Conservation (phyloP, 2,329 filamentous ascomycete genomes). For the Botrytis aclada region DNA sequence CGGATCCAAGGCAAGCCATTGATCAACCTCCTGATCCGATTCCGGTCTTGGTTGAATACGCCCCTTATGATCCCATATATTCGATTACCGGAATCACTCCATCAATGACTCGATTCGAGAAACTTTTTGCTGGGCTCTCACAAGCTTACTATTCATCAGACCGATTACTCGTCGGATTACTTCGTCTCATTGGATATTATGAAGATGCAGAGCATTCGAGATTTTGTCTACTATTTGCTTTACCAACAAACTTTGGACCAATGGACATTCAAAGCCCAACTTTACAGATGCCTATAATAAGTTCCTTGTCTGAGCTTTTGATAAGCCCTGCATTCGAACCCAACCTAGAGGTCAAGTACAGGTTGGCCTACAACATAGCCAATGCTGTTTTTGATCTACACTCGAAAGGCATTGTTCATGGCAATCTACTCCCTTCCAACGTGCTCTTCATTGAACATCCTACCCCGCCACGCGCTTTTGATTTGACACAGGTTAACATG, state of each 20-base stretch:
- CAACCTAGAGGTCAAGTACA: slow-evolving; percentile 71
- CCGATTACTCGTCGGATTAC: slow-evolving; percentile 58
- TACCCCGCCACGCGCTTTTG: slow-evolving; percentile 26
- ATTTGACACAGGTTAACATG: slow-evolving; percentile 51
- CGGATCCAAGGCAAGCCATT: slow-evolving; percentile 28
- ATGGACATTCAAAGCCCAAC: slow-evolving; percentile 51
- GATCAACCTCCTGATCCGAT: slow-evolving; percentile 29
- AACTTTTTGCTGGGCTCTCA: slow-evolving; percentile 54
- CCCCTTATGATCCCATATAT: slow-evolving; percentile 60
- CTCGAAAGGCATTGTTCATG: slow-evolving; percentile 64
- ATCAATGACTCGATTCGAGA: slow-evolving; percentile 63
- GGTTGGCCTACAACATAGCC: slow-evolving; percentile 68
- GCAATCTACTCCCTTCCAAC: slow-evolving; percentile 64
- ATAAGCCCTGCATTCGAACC: slow-evolving; percentile 54
- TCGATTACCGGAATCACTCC: slow-evolving; percentile 61
- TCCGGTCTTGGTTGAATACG: slow-evolving; percentile 69
- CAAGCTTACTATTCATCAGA: slow-evolving; percentile 43
- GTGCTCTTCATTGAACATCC: slow-evolving; percentile 58
- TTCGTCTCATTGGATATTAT: slow-evolving; percentile 65
- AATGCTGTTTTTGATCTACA: slow-evolving; percentile 74
- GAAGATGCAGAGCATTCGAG: slow-evolving; percentile 69
- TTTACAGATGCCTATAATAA: slow-evolving; percentile 39
- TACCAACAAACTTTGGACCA: slow-evolving; percentile 63
- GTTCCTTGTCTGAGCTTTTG: slow-evolving; percentile 54
- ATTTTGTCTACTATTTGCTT: slow-evolving; percentile 71